Evolutionary conservation across 257 asterid genomes (phyloP), one percentile per base, ranked within the genome.

Genomic region (Gentiana macrophylla): DNA sequence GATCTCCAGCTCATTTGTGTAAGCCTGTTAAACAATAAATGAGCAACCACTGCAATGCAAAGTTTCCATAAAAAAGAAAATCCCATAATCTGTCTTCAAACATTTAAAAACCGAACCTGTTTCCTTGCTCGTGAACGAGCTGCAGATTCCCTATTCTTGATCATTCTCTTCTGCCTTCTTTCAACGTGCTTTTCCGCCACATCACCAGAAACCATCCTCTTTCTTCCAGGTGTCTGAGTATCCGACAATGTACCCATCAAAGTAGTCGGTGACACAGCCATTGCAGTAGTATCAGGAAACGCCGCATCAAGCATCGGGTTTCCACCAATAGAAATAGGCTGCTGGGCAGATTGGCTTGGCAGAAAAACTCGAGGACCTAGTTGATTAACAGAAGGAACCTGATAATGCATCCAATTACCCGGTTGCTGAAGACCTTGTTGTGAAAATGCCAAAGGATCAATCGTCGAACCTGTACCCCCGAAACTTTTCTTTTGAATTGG

Each of bases 131-230:
- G 77, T 35, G 97, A 88, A 6, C 97, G 90, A 49, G 97, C 97
- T 70, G 97, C 97, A 9, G 97, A 84, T 67, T 88, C 97, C 70
- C 97, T 75, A 64, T 90, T 90, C 68, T 90, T 90, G 4, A 90
- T 86, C 97, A 90, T 90, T 74, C 97, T 86, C 78, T 88, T 86
- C 58, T 86, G 97, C 80, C 97, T 79, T 76, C 97, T 84, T 33
- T 90, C 97, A 43, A 90, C 90, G 59, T 82, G 94, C 73, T 86
- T 90, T 72, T 90, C 97, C 76, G 61, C 84, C 84, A 81, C 24
- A 24, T 84, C 84, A 43, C 84, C 84, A 72, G 84, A 84, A 59
- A 94, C 77, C 70, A 80, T 88, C 44, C 84, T 74, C 82, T 90
- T 80, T 79, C 96, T 75, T 63, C 84, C 96, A 24, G 75, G 48